Conservation (phyloP, 345 rosid species). For the Luvunga scandens region DNA sequence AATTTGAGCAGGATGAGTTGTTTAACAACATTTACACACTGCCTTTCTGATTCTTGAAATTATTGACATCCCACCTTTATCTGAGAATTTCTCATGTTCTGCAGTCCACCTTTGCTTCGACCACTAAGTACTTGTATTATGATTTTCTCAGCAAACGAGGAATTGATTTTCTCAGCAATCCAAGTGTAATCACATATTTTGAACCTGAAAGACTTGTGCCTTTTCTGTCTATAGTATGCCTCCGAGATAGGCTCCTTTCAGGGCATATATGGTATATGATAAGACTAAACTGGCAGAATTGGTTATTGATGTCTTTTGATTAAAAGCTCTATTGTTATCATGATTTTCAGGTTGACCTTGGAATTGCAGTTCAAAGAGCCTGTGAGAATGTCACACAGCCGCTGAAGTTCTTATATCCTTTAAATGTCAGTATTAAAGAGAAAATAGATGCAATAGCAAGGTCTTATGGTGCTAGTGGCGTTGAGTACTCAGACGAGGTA, state of each 20-base stretch:
- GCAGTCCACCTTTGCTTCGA: not conserved
- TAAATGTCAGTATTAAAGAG: slow-evolving; percentile 76
- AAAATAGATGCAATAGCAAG: slow-evolving; percentile 89
- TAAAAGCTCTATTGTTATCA: not conserved
- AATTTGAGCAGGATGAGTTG: not conserved
- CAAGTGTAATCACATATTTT: not conserved
- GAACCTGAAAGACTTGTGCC: not conserved
- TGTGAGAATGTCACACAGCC: slow-evolving; percentile 72
- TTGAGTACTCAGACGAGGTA: slow-evolving; percentile 95
- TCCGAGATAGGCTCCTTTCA: not conserved
- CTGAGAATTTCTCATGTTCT: not conserved
- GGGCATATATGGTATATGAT: not conserved
- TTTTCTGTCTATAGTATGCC: not conserved
- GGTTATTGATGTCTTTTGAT: not conserved
- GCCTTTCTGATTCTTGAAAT: not conserved
- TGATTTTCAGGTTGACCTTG: slow-evolving; percentile 79
- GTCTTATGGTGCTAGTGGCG: slow-evolving; percentile 93
- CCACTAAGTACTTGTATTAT: not conserved
- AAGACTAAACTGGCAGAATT: not conserved
- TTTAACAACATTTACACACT: not conserved
- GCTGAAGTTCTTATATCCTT: slow-evolving; percentile 71
- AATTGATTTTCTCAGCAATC: not conserved
- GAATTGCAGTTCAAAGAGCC: slow-evolving; percentile 87
- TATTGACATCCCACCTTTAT: not conserved
- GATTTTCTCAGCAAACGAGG: not conserved